These are phyloP conservation scores for Sicyos baderoa DNA, from an alignment of 306 rosid genomes.

Conservation along the genomic window DNA sequence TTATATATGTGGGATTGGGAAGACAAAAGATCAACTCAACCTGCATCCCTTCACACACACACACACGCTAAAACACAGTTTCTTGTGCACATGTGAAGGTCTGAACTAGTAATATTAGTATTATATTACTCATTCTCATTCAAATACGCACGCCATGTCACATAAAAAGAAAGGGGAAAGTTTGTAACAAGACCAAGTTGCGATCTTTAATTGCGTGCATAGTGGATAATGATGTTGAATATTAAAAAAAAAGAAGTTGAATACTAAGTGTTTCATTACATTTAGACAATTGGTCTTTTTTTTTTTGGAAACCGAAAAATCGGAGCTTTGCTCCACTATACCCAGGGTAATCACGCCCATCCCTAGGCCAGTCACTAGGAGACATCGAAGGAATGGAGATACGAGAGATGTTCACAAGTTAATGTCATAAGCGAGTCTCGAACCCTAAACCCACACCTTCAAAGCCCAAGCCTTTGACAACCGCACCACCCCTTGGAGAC, in stretches of 20 bases:
- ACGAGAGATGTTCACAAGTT: too few species aligned
- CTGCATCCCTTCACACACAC: neutral
- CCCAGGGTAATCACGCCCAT: too few species aligned
- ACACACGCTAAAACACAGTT: neutral
- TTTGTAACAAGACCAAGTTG: neutral
- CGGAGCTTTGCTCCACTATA: too few species aligned
- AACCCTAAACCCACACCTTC: too few species aligned
- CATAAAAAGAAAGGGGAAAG: neutral
- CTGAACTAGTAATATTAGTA: neutral
- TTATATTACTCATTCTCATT: neutral
- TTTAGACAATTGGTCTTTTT: neutral
- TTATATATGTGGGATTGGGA: neutral
- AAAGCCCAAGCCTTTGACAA: too few species aligned
- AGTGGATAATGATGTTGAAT: neutral
- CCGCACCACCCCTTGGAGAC: too few species aligned
- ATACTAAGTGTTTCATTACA: neutral
- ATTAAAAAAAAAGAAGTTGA: neutral
- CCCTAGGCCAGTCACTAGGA: too few species aligned
- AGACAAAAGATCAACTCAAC: constrained; percentile 1
- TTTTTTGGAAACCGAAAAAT: too few species aligned
- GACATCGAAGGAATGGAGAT: too few species aligned
- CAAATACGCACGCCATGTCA: neutral
- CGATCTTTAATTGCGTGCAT: neutral
- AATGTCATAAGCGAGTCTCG: too few species aligned
- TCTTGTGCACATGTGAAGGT: neutral